Percentiles rank a stretch among this genome's conserved stretches.
phyloP scores from a whole-genome alignment of 164 flowering plant genomes.

The Hamamelis virginiana region DNA sequence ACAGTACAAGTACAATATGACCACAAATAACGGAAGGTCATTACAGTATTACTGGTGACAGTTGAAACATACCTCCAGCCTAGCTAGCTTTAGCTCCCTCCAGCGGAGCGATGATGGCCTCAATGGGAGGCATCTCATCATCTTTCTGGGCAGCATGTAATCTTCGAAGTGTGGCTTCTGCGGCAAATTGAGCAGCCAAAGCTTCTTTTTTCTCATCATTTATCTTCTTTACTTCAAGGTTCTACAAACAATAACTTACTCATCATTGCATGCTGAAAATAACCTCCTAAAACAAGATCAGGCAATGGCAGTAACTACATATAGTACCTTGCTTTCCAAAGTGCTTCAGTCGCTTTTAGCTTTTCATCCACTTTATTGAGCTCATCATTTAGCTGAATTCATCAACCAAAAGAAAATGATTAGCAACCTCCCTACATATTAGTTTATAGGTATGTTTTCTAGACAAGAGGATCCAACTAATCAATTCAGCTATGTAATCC shows the following conservation, averaged over 20 bases:
- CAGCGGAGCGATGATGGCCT: conserved; percentile 72
- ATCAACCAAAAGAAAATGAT: conserved; percentile 4
- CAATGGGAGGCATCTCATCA: conserved; percentile 86
- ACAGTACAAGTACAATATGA: background rate
- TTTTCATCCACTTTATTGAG: conserved; percentile 57
- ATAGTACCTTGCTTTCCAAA: conserved; percentile 60
- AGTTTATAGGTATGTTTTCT: background rate
- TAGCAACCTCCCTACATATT: background rate
- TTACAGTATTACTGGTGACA: background rate
- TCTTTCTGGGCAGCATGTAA: conserved; percentile 84
- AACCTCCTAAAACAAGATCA: background rate
- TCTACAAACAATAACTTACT: conserved; percentile 32
- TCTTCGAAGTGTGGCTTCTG: conserved; percentile 79
- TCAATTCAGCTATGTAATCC: too few species aligned
- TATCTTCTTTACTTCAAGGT: conserved; percentile 69
- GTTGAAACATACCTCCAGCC: conserved; percentile 44
- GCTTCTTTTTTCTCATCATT: conserved; percentile 76
- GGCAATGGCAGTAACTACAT: background rate
- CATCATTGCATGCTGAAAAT: conserved; percentile 3
- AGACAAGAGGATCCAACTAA: background rate
- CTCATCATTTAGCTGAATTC: conserved; percentile 59
- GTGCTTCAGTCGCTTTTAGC: conserved; percentile 58
- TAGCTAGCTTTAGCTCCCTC: conserved; percentile 78
- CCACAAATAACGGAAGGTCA: background rate
- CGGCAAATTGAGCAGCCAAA: conserved; percentile 78